Evolutionary conservation across 345 rosid species (phyloP), one percentile per base, ranked within the genome.

Genomic region (Citrus reticulata): DNA sequence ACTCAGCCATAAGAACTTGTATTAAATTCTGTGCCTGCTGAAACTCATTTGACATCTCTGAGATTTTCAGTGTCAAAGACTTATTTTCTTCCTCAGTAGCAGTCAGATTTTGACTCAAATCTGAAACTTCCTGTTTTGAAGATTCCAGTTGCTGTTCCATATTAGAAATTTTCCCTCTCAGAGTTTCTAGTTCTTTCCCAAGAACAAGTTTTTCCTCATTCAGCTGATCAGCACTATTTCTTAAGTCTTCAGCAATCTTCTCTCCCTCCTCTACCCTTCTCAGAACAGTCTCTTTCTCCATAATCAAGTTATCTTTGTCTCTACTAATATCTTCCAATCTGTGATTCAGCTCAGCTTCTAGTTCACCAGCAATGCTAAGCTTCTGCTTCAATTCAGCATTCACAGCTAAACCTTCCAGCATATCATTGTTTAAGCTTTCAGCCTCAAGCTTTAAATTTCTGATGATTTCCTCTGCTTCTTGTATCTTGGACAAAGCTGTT

Each of bases 61-160:
- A 86, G 81, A 88, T 77, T 84, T 85, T 89, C 9, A 76, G 77
- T 39, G 88, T 79, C 81, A 95, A 81, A 59, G 87, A 85, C 60
- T 85, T 82, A 77, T 88, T 87, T 79, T 90, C 97, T 75, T 87
- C 93, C 83, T 66, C 84, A 1, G 86, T 67, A 42, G 82, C 83
- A 30, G 70, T 82, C 68, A 92, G 82, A 35, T 71, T 68, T 67
- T 49, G 72, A 78, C 84, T 76, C 59, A 91, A 81, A 74, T 90
- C 91, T 39, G 77, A 85, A 73, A 83, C 81, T 78, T 81, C 81
- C 81, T 83, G 85, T 77, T 88, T 89, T 42, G 91, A 79, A 71
- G 93, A 88, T 83, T 93, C 97, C 55, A 89, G 88, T 68, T 83
- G 89, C 86, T 87, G 86, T 84, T 85, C 87, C 72, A 86, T 72